Evolutionary conservation across 2,329 filamentous ascomycete genomes (phyloP).

Genomic region (Talaromyces albobiverticillius): DNA sequence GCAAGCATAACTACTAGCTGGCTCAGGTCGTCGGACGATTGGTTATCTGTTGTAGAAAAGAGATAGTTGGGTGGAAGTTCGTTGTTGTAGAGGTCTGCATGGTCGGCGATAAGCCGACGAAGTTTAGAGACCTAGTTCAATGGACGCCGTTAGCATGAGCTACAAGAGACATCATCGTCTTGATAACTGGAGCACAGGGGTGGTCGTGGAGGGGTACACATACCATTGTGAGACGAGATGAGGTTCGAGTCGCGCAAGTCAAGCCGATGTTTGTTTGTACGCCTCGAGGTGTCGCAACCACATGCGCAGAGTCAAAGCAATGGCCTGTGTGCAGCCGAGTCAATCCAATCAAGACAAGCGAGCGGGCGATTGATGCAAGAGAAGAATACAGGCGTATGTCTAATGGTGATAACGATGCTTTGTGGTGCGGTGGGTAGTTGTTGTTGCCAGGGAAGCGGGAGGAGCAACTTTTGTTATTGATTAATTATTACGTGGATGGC

Average conservation of each 20-base stretch:
- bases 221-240: background rate
- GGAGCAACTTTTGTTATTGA: background rate
- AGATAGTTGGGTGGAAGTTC: slow-evolving; percentile 62
- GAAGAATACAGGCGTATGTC: background rate
- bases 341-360: background rate
- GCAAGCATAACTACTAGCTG: slow-evolving; percentile 57
- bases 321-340: background rate
- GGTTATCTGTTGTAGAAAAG: slow-evolving; percentile 45
- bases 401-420: background rate
- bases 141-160: background rate
- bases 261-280: background rate
- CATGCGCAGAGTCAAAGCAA: background rate
- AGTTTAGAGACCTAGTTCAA: slow-evolving; percentile 36
- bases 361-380: background rate
- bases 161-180: no score
- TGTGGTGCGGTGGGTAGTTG: no score
- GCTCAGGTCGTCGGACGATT: slow-evolving; percentile 52
- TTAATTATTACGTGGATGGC: background rate
- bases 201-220: background rate
- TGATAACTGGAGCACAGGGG: background rate
- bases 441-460: slow-evolving; percentile 15
- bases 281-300: background rate
- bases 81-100: slow-evolving; percentile 54
- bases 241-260: background rate
- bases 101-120: slow-evolving; percentile 59